phyloP scores from a whole-genome alignment of 768 basidiomycete genomes.

The Naganishia antarctica region DNA sequence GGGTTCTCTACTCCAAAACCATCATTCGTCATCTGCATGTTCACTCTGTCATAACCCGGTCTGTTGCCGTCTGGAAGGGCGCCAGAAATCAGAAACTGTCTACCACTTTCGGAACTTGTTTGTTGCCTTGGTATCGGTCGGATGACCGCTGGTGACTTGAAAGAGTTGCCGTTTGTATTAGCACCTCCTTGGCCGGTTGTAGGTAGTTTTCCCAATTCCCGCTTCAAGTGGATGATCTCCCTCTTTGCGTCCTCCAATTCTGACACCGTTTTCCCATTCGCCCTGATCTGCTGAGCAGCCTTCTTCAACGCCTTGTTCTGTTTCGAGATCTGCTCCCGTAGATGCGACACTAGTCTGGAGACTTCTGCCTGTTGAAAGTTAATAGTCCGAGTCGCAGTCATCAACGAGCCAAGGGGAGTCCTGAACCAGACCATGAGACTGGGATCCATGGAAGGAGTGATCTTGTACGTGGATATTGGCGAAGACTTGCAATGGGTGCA shows the following conservation, averaged over 20 bases:
- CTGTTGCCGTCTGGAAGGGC: background rate
- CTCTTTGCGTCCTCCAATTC: constrained; percentile 2
- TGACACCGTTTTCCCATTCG: constrained; percentile 12
- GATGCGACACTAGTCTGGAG: constrained; percentile 16
- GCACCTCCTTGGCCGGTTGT: background rate
- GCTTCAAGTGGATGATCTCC: constrained; percentile 6
- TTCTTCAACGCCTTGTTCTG: constrained; percentile 25
- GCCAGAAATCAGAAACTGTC: background rate
- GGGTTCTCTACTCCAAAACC: background rate
- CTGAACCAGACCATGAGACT: constrained; percentile 24
- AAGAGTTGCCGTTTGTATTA: background rate
- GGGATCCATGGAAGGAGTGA: constrained; percentile 23
- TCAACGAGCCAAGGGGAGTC: constrained; percentile 15
- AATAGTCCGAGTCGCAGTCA: constrained; percentile 11
- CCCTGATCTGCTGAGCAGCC: constrained; percentile 22
- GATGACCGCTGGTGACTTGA: background rate
- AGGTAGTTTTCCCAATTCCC: background rate
- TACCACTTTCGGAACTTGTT: background rate
- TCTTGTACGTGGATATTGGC: constrained; percentile 20
- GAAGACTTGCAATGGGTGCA: constrained; percentile 21
- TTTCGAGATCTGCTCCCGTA: constrained; percentile 20
- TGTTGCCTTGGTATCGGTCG: constrained; percentile 6
- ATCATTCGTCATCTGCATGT: constrained; percentile 1
- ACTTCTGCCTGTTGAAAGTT: constrained; percentile 22
- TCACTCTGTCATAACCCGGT: background rate